Base-by-base conservation (phyloP, 2,329 filamentous ascomycete species). In the Leptoxyphium fumago region DNA sequence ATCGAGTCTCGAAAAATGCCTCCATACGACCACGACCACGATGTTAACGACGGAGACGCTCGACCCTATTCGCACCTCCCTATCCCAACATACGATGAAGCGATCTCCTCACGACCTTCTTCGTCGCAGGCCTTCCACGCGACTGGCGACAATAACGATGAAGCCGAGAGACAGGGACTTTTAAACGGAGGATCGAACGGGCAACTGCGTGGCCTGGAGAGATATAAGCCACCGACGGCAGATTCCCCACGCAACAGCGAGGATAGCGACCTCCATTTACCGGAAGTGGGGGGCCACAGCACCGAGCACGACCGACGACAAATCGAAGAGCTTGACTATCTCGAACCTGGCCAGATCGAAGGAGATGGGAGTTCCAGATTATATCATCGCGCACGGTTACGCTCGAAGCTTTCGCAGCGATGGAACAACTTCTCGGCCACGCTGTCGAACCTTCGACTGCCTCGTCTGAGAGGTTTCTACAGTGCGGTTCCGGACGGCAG, bases 301-400 rank as follows among this genome's bases (percentile, higher is more conserved):
- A 13, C 13, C 11, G 66, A 61, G 61, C 68, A 56, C 53, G 67
- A 68, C 54, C 78, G 84, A 49, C 75, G 82, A 52, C 84, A 91
- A 64, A 81, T 96, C 68, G 78, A 93, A 58, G 83, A 95, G 72
- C 79, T 94, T 73, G 86, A 93, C 53, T 77, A 93, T 38, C 75
- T 86, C 55, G 86, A 93, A 52, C 60, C 61, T 38, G 61, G 57
- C 44, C 52, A 59, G 30, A 18, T 45, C 39, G 40, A 48, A 43
- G 32, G 42, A 11, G 17, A 29, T 15, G 15, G 32, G 32, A 43
- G 49, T 62, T 47, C 51, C 53, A 14, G 53, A 43, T 41, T 57
- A 46, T 59, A 59, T 42, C 57, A 60, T 40, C 56, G 57, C 26
- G 62, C 66, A 26, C 61, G 63, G 39, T 57, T 74, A 52, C 61